Evolutionary conservation across 192 early-diverging fungal genomes (phyloP), one percentile per base, ranked within the genome.

Genomic region (Pilobolus umbonatus): DNA sequence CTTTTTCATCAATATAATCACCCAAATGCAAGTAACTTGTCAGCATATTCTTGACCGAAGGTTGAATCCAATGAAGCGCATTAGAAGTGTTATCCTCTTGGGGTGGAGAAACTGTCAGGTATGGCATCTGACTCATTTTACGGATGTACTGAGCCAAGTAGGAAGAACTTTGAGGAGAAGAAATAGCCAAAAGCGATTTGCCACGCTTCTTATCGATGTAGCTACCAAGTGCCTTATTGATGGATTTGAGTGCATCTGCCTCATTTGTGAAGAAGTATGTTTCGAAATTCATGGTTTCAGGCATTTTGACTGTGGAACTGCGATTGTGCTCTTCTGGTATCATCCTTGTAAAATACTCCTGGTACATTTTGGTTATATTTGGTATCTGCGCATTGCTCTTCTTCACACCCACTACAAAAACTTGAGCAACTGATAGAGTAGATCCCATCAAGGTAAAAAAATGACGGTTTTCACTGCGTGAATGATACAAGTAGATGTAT

Each of bases 61-160:
- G 78, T 26, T 75, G 73, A 68, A 92, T 88, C 97, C 97, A 98
- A 43, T 88, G 87, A 3, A 96, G 65, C 6, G 91, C 79, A 9
- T 89, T 88, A 51, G 97, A 84, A 9, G 61, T 64, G 26, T 78
- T 78, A 61, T 93, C 88, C 21, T 79, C 76, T 55, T 84, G 80
- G 61, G 90, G 82, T 15, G 79, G 79, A 1, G 90, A 89, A 31
- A 92, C 74, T 0, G 70, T 42, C 6, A 94, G 69, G 22, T 77
- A 70, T 1, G 96, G 95, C 55, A 92, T 90, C 9, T 87, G 74
- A 14, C 63, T 64, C 2, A 95, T 51, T 17, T 76, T 61, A 4
- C 75, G 71, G 17, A 76, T 69, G 40, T 86, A 68, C 7, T 70
- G 60, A 6, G 73, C 65, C 38, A 70, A 65, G 21, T 56, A 54